phyloP scores from a whole-genome alignment of 1,284 basidiomycete species.

The Apiotrichum laibachii region DNA sequence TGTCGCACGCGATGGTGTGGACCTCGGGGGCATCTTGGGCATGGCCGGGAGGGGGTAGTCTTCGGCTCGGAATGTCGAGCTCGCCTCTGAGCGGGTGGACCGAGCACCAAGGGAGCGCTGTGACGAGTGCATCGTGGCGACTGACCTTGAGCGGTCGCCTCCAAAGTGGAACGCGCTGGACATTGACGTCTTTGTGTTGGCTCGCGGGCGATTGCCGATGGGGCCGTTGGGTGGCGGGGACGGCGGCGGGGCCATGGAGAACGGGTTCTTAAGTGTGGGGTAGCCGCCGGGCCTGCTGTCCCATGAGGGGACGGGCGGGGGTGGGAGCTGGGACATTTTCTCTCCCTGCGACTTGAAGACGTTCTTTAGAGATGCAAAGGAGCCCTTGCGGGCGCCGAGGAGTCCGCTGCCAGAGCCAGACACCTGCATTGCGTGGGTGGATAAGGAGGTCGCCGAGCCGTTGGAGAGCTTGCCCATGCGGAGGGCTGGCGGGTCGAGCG shows the following conservation, averaged over 20 bases:
- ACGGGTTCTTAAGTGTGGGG: constrained; percentile 48
- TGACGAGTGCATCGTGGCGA: constrained; percentile 33
- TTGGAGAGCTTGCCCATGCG: constrained; percentile 44
- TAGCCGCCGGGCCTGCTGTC: constrained; percentile 32
- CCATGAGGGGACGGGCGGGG: constrained; percentile 36
- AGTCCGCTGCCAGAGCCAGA: constrained; percentile 22
- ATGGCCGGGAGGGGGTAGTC: constrained; percentile 42
- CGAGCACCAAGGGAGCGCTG: constrained; percentile 39
- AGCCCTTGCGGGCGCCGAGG: constrained; percentile 62
- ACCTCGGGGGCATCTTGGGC: constrained; percentile 36
- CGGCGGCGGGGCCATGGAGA: constrained; percentile 32
- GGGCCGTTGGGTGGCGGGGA: constrained; percentile 25
- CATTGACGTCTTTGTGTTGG: constrained; percentile 16
- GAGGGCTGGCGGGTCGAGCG: constrained; percentile 2
- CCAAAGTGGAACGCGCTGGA: constrained; percentile 15
- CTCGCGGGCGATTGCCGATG: constrained; percentile 11
- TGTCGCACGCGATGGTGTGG: constrained; percentile 36
- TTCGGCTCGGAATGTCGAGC: constrained; percentile 39
- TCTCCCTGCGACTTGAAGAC: constrained; percentile 64
- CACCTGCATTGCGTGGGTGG: constrained; percentile 25
- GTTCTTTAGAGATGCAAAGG: constrained; percentile 81
- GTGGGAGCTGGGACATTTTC: constrained; percentile 16
- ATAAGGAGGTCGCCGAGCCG: constrained; percentile 52
- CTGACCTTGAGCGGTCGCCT: constrained; percentile 35
- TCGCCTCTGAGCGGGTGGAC: constrained; percentile 40